Evolutionary conservation across 129 eudicot genomes (phyloP).

Genomic region (Flaveria brownii): DNA sequence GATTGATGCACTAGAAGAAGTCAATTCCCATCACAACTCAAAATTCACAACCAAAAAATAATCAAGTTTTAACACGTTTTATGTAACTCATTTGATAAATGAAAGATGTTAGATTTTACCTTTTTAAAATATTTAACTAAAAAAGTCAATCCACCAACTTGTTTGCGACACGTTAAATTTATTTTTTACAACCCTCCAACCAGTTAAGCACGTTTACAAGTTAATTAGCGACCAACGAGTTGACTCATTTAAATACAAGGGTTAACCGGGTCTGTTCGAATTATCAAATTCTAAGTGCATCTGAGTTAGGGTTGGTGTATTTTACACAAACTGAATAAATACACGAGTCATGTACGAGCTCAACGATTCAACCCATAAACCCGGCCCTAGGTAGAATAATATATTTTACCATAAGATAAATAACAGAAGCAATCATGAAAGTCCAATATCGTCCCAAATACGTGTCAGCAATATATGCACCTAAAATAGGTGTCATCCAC

Average conservation of each 20-base stretch:
- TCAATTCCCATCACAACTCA: no score
- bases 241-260: not conserved
- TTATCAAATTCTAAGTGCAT: not conserved
- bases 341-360: not conserved
- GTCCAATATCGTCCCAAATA: constrained; percentile 59
- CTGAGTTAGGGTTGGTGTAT: not conserved
- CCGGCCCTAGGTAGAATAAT: not conserved
- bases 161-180: not conserved
- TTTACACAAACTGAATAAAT: not conserved
- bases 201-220: not conserved
- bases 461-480: constrained; percentile 59
- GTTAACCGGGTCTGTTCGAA: not conserved
- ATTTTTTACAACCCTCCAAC: not conserved
- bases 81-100: not conserved
- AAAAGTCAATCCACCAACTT: not conserved
- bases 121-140: not conserved
- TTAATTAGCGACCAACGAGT: not conserved
- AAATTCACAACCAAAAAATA: no score
- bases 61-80: not conserved
- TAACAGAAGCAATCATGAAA: constrained; percentile 44
- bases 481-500: constrained; percentile 56
- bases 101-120: not conserved
- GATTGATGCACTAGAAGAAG: no score
- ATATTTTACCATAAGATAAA: constrained; percentile 43
- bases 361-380: not conserved